A percentile compares a stretch with the other conserved stretches of the same genome.
Evolutionary conservation across 176 grass and related monocot genomes (phyloP).

Genomic region (Echinochloa phyllopogon): DNA sequence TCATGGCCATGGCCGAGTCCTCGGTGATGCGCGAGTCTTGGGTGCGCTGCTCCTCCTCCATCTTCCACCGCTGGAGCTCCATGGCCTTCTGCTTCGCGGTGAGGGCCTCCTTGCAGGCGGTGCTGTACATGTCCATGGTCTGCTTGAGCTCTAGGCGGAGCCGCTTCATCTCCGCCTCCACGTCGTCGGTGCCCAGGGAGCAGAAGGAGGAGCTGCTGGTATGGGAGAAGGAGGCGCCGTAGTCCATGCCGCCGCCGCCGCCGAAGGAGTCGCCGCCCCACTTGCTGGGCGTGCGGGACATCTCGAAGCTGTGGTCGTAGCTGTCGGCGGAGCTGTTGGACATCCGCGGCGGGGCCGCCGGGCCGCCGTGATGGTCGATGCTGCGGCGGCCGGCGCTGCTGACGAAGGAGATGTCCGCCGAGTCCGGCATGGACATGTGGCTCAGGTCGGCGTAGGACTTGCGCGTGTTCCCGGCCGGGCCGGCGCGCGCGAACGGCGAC

Average conservation of each 20-base stretch:
- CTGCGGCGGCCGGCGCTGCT: conserved; percentile 76
- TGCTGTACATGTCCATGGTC: conserved; percentile 99
- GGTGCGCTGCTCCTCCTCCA: conserved; percentile 63
- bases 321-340: conserved; percentile 60
- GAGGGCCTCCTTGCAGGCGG: conserved; percentile 87
- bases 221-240: conserved; percentile 65
- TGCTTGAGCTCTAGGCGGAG: conserved; percentile 85
- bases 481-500: conserved; percentile 68
- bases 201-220: conserved; percentile 70
- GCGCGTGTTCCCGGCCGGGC: conserved; percentile 13
- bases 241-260: conserved; percentile 42
- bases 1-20: conserved; percentile 66
- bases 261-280: conserved; percentile 57
- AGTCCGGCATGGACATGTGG: conserved; percentile 61
- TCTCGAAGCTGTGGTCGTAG: conserved; percentile 92
- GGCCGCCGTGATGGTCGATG: conserved; percentile 42
- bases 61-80: conserved; percentile 80
- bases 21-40: conserved; percentile 57
- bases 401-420: conserved; percentile 86
- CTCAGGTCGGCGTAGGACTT: conserved; percentile 61
- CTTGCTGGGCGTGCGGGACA: conserved; percentile 57
- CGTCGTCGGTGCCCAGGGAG: conserved; percentile 76
- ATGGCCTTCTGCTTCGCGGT: conserved; percentile 81
- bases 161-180: conserved; percentile 93
- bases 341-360: conserved; percentile 56